phyloP scores from a whole-genome alignment of 306 rosid species.

The Gastrolobium bilobum region DNA sequence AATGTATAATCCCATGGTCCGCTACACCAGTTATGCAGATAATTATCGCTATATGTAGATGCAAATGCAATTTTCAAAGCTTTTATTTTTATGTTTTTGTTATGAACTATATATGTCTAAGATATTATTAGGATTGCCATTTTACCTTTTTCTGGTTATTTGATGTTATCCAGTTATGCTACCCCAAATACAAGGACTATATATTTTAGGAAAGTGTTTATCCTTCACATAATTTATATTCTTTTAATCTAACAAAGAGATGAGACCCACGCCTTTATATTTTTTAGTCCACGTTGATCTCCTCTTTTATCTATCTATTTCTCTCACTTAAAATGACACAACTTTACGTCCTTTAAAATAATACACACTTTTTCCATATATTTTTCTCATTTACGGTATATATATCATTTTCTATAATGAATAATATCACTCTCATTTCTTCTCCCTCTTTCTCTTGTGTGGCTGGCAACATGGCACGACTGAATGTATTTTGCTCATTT shows the following conservation, averaged over 20 bases:
- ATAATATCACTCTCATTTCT: background rate
- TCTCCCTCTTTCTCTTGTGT: background rate
- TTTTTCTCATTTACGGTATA: background rate
- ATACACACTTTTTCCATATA: too few relatives aligned
- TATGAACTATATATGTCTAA: background rate
- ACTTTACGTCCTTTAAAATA: too few relatives aligned
- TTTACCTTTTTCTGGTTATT: background rate
- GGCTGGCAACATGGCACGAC: background rate
- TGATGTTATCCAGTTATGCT: slow-evolving; percentile 6
- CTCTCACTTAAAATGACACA: too few relatives aligned
- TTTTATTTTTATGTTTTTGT: too few relatives aligned
- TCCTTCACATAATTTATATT: too few relatives aligned
- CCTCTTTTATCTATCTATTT: too few relatives aligned
- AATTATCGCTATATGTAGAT: slow-evolving; percentile 21
- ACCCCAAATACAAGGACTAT: background rate
- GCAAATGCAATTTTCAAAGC: background rate
- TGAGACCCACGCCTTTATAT: too few relatives aligned
- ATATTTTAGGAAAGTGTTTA: too few relatives aligned
- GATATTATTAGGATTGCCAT: background rate
- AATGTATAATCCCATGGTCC: slow-evolving; percentile 37
- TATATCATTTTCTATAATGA: background rate
- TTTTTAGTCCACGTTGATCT: too few relatives aligned
- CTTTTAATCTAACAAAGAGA: too few relatives aligned
- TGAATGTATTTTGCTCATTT: background rate
- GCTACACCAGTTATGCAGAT: slow-evolving; percentile 44